Evolutionary conservation across 1,139 yeast genomes (phyloP), one percentile per base, ranked within the genome.

Genomic region (Hyphopichia khmerensis): DNA sequence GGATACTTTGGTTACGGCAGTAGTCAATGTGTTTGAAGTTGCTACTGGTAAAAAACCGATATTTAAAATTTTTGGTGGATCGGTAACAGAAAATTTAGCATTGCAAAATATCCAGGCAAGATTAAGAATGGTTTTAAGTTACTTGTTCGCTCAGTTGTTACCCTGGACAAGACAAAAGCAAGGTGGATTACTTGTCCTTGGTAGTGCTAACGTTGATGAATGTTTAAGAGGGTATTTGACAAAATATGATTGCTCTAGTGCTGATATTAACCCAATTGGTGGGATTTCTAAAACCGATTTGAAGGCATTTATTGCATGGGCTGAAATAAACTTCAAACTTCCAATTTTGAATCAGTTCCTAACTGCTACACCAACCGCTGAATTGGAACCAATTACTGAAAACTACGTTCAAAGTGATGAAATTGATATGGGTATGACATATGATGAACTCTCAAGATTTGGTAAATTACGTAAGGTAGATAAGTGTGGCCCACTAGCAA

Each of bases 171-270:
- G 98, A 51, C 72, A 75, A 29, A 72, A 77, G 39, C 76, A 82
- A 14, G 90, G 90, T 4, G 96, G 98, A 0, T 67, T 93, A 40
- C 71, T 93, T 35, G 99, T 93, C 8, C 72, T 93, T 43, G 99
- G 99, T 1, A 84, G 95, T 59, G 97, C 99, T 7, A 93, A 93
- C 60, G 99, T 93, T n/a, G 99, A 93, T 62, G 99, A 93, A 62
- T 89, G 96, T 54, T 69, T 93, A 48, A 75, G 99, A 49, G 99
- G 99, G 0, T 93, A 93, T 58, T 74, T 95, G 58, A 93, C 99
- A 13, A 93, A 93, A 61, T 93, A 93, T 62, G 99, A 93, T 63
- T 90, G 97, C 61, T 90, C 97, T 13, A 84, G 95, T 33, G 99
- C 99, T 1, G 99, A 93, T 66, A 79, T 93, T 46, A 93, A 93